Evolutionary conservation across 2,329 filamentous ascomycete genomes (phyloP).

Genomic region (Thermochaetoides dissita): DNA sequence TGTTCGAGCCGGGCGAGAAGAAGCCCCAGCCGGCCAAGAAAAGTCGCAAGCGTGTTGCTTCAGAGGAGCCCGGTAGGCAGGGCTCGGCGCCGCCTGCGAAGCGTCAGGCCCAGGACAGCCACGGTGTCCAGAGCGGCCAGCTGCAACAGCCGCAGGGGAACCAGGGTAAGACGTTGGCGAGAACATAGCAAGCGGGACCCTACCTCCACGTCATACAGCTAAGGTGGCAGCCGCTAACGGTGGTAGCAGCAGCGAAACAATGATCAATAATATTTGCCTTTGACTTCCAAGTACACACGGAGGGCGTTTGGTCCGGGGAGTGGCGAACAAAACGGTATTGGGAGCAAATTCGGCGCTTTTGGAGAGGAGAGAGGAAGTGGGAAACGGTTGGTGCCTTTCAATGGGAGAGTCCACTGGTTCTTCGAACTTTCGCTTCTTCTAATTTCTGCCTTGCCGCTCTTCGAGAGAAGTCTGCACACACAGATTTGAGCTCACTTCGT

Average conservation of each 20-base stretch:
- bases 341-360: not conserved
- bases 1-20: slow-evolving; percentile 69
- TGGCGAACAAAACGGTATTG: no score
- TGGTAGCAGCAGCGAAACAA: no score
- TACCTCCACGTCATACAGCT: no score
- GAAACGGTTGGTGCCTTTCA: not conserved
- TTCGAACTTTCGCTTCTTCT: no score
- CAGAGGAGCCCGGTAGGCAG: slow-evolving; percentile 21
- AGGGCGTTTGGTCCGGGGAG: no score
- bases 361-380: not conserved
- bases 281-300: no score
- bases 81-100: slow-evolving; percentile 23
- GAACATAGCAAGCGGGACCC: no score
- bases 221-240: no score
- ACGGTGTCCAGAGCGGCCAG: slow-evolving; percentile 25
- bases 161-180: no score
- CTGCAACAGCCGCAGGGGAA: not conserved
- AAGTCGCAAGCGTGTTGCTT: slow-evolving; percentile 30
- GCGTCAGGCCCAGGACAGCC: slow-evolving; percentile 12
- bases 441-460: not conserved
- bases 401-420: no score
- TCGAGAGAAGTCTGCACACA: not conserved
- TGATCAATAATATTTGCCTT: no score
- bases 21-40: slow-evolving; percentile 47
- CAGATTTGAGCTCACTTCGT: slow-evolving; percentile 1